Percentiles rank a stretch among this genome's conserved stretches.
Conservation (phyloP, 2,329 filamentous ascomycete genomes). For the Nothopassalora personata region DNA sequence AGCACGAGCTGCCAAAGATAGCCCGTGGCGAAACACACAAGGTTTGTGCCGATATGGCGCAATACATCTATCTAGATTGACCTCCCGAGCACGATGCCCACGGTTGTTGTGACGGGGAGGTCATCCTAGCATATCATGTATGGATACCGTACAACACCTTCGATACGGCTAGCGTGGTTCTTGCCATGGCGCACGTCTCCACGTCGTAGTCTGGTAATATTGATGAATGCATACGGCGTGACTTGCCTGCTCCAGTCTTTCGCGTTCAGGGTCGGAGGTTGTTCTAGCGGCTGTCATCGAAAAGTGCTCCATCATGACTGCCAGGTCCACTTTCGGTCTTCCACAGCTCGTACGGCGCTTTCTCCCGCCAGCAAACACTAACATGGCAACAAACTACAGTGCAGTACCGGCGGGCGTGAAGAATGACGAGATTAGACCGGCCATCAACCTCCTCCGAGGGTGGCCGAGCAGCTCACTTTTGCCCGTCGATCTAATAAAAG, state of each 20-base stretch:
- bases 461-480: constrained; percentile 64
- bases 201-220: no score
- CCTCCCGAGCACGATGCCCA: no score
- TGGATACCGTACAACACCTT: no score
- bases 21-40: neutral
- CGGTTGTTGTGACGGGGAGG: no score
- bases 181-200: no score
- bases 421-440: constrained; percentile 4
- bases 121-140: no score
- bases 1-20: neutral
- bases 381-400: neutral
- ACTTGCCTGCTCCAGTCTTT: no score
- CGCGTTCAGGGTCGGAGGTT: neutral
- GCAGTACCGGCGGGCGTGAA: neutral
- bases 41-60: neutral
- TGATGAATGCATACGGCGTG: no score
- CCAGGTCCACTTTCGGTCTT: constrained; percentile 3
- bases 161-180: no score
- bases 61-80: neutral
- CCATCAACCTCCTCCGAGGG: constrained; percentile 62
- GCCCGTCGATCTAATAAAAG: constrained; percentile 57
- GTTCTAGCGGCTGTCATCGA: neutral
- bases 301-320: no score
- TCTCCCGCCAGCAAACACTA: constrained; percentile 3
- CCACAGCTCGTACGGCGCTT: constrained; percentile 11